phyloP scores from a whole-genome alignment of 1,284 basidiomycete genomes.

The Cryptococcus sp. region DNA sequence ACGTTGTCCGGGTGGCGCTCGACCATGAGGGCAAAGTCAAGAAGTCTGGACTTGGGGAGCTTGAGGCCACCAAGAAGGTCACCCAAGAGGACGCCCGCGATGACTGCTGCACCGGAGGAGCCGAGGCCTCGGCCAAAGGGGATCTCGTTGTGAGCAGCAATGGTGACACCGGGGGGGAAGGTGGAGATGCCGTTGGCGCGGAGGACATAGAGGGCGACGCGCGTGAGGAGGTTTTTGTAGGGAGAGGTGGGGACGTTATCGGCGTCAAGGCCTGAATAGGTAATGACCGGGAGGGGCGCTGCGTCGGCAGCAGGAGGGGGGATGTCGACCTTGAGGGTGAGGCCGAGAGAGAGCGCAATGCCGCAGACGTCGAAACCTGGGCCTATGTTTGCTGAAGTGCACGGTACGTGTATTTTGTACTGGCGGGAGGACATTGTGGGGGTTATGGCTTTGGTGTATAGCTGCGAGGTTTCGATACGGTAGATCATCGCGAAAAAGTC shows the following conservation, averaged over 20 bases:
- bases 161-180: slow-evolving; percentile 69
- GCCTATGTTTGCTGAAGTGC: slow-evolving; percentile 96
- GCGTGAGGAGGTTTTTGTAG: slow-evolving; percentile 97
- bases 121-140: slow-evolving; percentile 97
- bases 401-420: slow-evolving; percentile 76
- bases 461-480: background rate
- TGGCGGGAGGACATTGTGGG: slow-evolving; percentile 22
- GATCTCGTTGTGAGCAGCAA: slow-evolving; percentile 87
- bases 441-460: too few species aligned
- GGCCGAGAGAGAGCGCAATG: slow-evolving; percentile 84
- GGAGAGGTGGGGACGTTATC: slow-evolving; percentile 87
- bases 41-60: slow-evolving; percentile 67
- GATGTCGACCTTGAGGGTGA: slow-evolving; percentile 70
- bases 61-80: slow-evolving; percentile 73
- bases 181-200: slow-evolving; percentile 71
- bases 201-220: slow-evolving; percentile 94
- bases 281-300: slow-evolving; percentile 60
- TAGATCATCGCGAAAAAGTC: background rate
- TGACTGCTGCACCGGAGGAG: slow-evolving; percentile 95
- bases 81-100: slow-evolving; percentile 90
- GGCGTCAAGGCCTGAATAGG: slow-evolving; percentile 84
- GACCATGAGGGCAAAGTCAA: slow-evolving; percentile 98
- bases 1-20: slow-evolving; percentile 99
- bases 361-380: slow-evolving; percentile 99
- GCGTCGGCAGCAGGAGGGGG: slow-evolving; percentile 33